These are phyloP conservation scores for Cryptococcus amylolentus DNA, from an alignment of 1,284 basidiomycete species.

Conservation along the genomic window DNA sequence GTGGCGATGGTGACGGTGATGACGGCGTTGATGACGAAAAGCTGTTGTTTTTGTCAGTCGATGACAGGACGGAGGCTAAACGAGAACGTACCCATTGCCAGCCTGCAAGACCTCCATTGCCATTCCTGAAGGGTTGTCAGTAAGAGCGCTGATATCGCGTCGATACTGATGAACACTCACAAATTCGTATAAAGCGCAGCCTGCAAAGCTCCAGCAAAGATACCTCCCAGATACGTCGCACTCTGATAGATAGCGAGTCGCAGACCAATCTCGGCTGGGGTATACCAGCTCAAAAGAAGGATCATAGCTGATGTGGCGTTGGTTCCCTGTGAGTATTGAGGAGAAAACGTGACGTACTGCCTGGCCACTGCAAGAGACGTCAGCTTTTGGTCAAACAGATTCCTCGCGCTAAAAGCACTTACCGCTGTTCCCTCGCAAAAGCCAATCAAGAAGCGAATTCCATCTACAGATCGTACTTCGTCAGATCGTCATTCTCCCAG, in stretches of 20 bases:
- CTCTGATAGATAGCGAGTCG: conserved; percentile 24
- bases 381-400: too few species aligned
- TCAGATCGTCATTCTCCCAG: too few species aligned
- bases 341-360: not conserved
- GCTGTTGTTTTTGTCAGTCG: not conserved
- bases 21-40: conserved; percentile 15
- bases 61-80: too few species aligned
- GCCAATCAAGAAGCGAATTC: conserved; percentile 15
- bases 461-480: not conserved
- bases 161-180: conserved; percentile 6
- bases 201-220: conserved; percentile 25
- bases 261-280: conserved; percentile 22
- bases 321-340: not conserved
- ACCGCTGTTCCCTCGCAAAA: conserved; percentile 21
- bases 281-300: conserved; percentile 19
- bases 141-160: too few species aligned
- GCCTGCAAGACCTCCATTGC: conserved; percentile 6
- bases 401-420: not conserved
- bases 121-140: not conserved
- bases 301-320: conserved; percentile 4
- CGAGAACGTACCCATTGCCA: conserved; percentile 15
- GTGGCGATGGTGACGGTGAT: conserved; percentile 12
- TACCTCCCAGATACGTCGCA: conserved; percentile 18
- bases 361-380: too few species aligned
- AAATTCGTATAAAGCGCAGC: conserved; percentile 22